These are phyloP conservation scores for Boletus tomentosulus DNA, from an alignment of 768 basidiomycete genomes.

Conservation along the genomic window DNA sequence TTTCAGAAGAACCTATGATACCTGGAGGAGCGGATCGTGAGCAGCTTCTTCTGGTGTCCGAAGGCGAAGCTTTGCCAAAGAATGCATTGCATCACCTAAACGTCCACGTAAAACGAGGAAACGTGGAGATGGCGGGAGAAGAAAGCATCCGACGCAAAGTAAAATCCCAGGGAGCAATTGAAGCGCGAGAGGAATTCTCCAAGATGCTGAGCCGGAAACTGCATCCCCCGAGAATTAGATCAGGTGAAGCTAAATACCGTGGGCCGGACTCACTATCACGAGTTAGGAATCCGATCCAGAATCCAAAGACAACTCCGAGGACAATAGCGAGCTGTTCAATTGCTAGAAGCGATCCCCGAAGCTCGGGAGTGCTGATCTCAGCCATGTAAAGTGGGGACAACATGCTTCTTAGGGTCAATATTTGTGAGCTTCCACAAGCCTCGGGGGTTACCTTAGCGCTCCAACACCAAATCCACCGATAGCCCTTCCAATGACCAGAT, in stretches of 20 bases:
- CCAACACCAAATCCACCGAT: constrained; percentile 82
- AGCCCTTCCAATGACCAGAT: constrained; percentile 66
- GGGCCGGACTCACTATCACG: constrained; percentile 45
- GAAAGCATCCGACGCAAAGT: constrained; percentile 56
- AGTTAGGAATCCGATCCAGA: constrained; percentile 78
- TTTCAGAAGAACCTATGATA: constrained; percentile 8
- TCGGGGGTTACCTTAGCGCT: constrained; percentile 49
- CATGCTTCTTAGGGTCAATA: constrained; percentile 45
- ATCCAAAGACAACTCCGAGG: constrained; percentile 75
- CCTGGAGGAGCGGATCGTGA: constrained; percentile 51
- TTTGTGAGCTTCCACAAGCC: constrained; percentile 4
- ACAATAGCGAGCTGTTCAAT: constrained; percentile 82
- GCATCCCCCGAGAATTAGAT: neutral
- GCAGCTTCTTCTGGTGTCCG: constrained; percentile 43
- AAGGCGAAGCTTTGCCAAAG: constrained; percentile 51
- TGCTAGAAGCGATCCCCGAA: constrained; percentile 73
- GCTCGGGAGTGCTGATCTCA: constrained; percentile 78
- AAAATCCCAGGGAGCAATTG: constrained; percentile 68
- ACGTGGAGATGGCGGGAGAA: constrained; percentile 47
- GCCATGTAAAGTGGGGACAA: constrained; percentile 80
- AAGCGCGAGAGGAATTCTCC: constrained; percentile 72
- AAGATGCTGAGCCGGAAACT: constrained; percentile 65
- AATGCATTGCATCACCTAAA: constrained; percentile 52
- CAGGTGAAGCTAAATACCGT: neutral
- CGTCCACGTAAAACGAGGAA: constrained; percentile 46